Conservation (phyloP, 108 stramenopile species). For the Cyclotella atomus region DNA sequence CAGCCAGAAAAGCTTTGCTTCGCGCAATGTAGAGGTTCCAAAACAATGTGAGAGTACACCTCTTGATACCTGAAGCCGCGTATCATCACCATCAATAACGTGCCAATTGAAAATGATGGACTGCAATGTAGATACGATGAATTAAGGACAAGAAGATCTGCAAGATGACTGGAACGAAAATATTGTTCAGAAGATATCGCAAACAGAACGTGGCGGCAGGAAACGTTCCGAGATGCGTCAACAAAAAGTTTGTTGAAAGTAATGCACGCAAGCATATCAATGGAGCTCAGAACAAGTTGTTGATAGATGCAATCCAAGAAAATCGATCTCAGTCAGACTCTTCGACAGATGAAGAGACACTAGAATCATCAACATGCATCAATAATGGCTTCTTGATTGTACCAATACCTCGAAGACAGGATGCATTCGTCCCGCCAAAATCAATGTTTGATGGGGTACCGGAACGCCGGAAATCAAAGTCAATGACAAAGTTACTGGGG, state of each 20-base stretch:
- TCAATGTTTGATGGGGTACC: conserved; percentile 1
- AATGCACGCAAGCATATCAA: background rate
- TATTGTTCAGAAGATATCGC: background rate
- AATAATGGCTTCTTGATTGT: conserved; percentile 3
- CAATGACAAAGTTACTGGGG: background rate
- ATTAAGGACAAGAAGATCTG: background rate
- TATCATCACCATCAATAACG: too few species aligned
- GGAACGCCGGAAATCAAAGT: background rate
- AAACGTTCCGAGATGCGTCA: background rate
- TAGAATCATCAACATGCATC: background rate
- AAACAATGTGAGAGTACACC: too few species aligned
- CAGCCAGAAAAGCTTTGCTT: too few species aligned
- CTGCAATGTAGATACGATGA: background rate
- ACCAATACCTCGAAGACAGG: conserved; percentile 9
- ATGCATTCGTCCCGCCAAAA: background rate
- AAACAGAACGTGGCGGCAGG: too few species aligned
- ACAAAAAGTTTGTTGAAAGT: background rate
- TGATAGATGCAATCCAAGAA: background rate
- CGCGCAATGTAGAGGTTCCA: too few species aligned
- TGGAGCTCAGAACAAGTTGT: background rate
- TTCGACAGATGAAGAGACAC: conserved; percentile 10
- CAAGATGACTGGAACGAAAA: background rate
- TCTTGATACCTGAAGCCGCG: too few species aligned
- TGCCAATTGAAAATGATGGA: too few species aligned
- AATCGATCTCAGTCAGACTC: conserved; percentile 9